Percentiles rank a stretch among this genome's conserved stretches.
Conservation (phyloP, 2,329 filamentous ascomycete species). For the Graphiopsis chlorocephala region DNA sequence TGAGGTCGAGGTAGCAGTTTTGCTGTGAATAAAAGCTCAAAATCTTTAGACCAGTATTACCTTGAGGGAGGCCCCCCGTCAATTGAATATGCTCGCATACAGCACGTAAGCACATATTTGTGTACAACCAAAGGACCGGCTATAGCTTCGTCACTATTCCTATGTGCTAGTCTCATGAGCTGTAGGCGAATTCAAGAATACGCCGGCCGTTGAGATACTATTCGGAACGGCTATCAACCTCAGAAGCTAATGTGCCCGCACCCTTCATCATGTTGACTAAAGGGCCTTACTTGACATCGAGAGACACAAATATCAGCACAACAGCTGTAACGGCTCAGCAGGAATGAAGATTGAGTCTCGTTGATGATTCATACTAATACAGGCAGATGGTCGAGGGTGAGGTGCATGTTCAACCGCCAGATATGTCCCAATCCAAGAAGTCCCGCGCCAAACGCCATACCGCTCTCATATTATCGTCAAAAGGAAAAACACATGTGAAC, state of each 20-base stretch:
- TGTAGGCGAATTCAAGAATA: not conserved
- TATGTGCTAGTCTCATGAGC: not conserved
- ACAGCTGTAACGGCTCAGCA: not conserved
- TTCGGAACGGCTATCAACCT: not conserved
- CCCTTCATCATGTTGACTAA: not conserved
- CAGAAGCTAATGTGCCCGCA: not conserved
- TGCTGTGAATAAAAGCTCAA: not conserved
- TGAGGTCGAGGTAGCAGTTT: slow-evolving; percentile 61
- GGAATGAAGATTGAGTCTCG: not conserved
- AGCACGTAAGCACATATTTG: not conserved
- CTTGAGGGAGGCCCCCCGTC: not conserved
- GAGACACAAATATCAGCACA: not conserved
- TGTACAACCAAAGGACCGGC: not conserved
- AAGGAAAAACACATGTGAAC: not conserved
- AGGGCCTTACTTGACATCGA: not conserved
- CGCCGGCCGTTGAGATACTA: not conserved
- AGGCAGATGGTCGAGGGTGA: not conserved
- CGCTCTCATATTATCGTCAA: not conserved
- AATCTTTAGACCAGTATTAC: not conserved
- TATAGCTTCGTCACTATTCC: not conserved
- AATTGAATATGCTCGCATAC: not conserved
- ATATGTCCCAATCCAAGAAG: not conserved
- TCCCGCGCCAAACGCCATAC: not conserved
- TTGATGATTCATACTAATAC: not conserved
- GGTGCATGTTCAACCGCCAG: not conserved